Base-by-base conservation (phyloP, 2,329 filamentous ascomycete species). In the Amylocarpus encephaloides region DNA sequence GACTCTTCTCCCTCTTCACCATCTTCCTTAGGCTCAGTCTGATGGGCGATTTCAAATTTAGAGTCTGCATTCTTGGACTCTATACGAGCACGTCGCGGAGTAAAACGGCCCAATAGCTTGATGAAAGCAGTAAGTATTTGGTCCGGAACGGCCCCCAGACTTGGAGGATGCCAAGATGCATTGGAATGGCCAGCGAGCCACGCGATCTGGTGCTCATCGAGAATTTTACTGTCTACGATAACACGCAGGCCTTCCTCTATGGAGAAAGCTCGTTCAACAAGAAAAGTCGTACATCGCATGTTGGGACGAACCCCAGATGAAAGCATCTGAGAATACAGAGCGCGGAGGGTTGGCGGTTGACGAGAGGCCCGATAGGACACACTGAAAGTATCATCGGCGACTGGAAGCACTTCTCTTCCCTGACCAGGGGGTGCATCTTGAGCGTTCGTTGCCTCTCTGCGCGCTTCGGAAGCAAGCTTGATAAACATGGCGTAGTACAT, bases 321-420 rank as follows among this genome's bases (percentile, higher is more conserved):
- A 11, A 69, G 52, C 79, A 90, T 86, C 38, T 73, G 70, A 10
- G 71, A 62, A 51, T 84, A 85, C 3, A 91, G 70, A 45, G 77
- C 71, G 4, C 73, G 67, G 10, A 82, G 67, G 1, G 71, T 74
- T 2, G 86, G 86, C 1, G 85, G 79, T 12, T 73, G 70, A 39
- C 81, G 69, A n/a, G 79, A 73, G 35, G 80, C 75, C 56, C 79
- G 79, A 50, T 86, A 85, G 48, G 82, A 79, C n/a, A 82, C 76
- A 51, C 73, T 85, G 60, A 74, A 75, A 65, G 74, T 86, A 65
- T 70, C 68, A 49, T 79, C 73, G 16, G 82, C 68, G 16, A 80
- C 73, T 1, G 78, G 72, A 11, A 75, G 67, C 7, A 75, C 69
- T 61, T 84, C 80, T 53, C 67, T 73, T 35, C 70, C 71, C 58